These are phyloP conservation scores for Fusarium bulbicola DNA, from an alignment of 2,329 filamentous ascomycete species.

Conservation along the genomic window DNA sequence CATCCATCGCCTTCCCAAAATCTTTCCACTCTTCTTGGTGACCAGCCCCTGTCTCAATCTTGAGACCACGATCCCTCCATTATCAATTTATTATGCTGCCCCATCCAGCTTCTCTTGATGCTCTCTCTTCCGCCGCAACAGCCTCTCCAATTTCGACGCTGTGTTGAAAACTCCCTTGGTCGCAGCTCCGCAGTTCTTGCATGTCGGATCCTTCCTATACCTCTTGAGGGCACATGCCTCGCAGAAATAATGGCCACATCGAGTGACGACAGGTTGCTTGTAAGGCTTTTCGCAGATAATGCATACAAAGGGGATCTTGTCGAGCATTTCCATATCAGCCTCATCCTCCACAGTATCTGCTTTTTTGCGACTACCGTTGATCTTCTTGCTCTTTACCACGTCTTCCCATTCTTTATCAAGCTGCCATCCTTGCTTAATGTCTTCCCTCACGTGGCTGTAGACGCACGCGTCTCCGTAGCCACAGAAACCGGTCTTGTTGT, in stretches of 20 bases:
- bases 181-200: conserved; percentile 83
- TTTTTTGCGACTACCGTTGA: conserved; percentile 56
- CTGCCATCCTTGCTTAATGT: conserved; percentile 93
- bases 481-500: conserved; percentile 72
- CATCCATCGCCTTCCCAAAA: too few relatives aligned
- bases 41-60: too few relatives aligned
- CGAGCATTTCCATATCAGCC: conserved; percentile 75
- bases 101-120: conserved; percentile 60
- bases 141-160: conserved; percentile 81
- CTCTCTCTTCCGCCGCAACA: conserved; percentile 78
- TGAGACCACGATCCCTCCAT: neutral
- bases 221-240: conserved; percentile 86
- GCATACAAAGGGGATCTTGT: conserved; percentile 89
- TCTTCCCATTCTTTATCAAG: conserved; percentile 94
- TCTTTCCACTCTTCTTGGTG: too few relatives aligned
- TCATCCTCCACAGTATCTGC: conserved; percentile 53
- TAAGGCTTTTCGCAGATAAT: conserved; percentile 85
- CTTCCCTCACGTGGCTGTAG: conserved; percentile 78
- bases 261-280: conserved; percentile 82
- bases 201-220: conserved; percentile 87
- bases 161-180: conserved; percentile 91
- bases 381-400: conserved; percentile 73
- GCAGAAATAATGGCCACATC: conserved; percentile 97
- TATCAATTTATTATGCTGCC: neutral
- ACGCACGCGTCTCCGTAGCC: conserved; percentile 65